phyloP scores from a whole-genome alignment of 1,139 yeast genomes.

The Protomyces inouyei region DNA sequence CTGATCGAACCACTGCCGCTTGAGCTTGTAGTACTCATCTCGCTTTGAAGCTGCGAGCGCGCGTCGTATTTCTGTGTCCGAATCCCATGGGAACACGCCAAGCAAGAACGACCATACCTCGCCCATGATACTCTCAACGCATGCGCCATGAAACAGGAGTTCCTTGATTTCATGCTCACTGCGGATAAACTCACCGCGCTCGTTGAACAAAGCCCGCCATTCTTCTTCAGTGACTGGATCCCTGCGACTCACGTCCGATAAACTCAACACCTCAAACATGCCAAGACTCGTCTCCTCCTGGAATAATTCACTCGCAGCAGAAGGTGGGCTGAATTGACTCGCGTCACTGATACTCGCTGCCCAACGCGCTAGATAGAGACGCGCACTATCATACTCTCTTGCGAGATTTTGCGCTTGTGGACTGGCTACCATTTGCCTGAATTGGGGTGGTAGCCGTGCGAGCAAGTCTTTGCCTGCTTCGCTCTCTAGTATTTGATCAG shows the following conservation, averaged over 20 bases:
- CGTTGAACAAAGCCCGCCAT: constrained; percentile 82
- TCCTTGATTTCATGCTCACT: constrained; percentile 75
- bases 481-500: constrained; percentile 36
- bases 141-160: constrained; percentile 72
- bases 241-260: constrained; percentile 60
- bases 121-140: constrained; percentile 51
- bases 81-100: constrained; percentile 85
- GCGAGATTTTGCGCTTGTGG: constrained; percentile 79
- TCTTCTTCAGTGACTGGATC: constrained; percentile 64
- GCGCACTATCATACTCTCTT: constrained; percentile 88
- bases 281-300: constrained; percentile 63
- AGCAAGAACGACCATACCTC: constrained; percentile 85
- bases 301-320: constrained; percentile 42
- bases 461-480: constrained; percentile 42
- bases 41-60: constrained; percentile 54
- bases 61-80: constrained; percentile 62
- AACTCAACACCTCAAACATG: constrained; percentile 63
- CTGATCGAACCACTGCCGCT: constrained; percentile 62
- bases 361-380: constrained; percentile 93
- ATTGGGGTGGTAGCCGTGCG: constrained; percentile 59
- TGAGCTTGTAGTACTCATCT: constrained; percentile 61
- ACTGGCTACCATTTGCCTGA: constrained; percentile 59
- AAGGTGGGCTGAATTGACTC: constrained; percentile 21
- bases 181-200: constrained; percentile 62
- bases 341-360: constrained; percentile 82